phyloP scores from a whole-genome alignment of 257 asterid genomes.

The Lycium ferocissimum region DNA sequence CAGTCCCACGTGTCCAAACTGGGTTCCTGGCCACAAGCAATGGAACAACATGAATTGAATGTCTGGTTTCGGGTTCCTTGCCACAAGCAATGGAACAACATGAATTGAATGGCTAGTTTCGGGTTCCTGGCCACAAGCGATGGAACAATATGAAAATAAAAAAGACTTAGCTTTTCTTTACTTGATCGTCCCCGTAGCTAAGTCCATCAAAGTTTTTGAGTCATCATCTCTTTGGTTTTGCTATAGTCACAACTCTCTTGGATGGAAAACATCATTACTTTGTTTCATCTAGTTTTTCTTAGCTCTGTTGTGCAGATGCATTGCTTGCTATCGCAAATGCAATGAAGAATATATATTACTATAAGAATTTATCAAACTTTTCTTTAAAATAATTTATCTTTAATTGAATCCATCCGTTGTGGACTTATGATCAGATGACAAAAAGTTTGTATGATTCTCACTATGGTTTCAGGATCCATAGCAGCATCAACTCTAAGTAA shows the following conservation, averaged over 20 bases:
- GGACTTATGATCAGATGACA: background rate
- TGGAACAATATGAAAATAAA: too few relatives aligned
- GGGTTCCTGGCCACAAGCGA: too few relatives aligned
- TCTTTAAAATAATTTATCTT: background rate
- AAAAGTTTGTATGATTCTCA: slow-evolving; percentile 47
- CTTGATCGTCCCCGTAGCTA: too few relatives aligned
- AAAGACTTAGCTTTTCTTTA: too few relatives aligned
- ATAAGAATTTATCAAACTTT: background rate
- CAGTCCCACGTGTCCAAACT: slow-evolving; percentile 69
- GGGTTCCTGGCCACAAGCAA: slow-evolving; percentile 69
- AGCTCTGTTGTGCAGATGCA: background rate
- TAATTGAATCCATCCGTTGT: background rate
- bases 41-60: slow-evolving; percentile 62
- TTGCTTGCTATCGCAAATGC: too few relatives aligned
- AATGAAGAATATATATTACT: too few relatives aligned
- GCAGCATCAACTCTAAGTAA: slow-evolving; percentile 74
- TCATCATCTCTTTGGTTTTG: background rate
- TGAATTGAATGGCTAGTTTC: slow-evolving; percentile 26
- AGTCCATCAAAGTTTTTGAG: background rate
- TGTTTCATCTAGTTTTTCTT: background rate
- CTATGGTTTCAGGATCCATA: slow-evolving; percentile 55
- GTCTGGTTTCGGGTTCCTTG: too few relatives aligned
- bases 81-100: too few relatives aligned
- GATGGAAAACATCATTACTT: background rate
- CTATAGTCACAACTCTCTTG: slow-evolving; percentile 14